phyloP scores from a whole-genome alignment of 148 eudicot species.

The Camellia granthamiana region DNA sequence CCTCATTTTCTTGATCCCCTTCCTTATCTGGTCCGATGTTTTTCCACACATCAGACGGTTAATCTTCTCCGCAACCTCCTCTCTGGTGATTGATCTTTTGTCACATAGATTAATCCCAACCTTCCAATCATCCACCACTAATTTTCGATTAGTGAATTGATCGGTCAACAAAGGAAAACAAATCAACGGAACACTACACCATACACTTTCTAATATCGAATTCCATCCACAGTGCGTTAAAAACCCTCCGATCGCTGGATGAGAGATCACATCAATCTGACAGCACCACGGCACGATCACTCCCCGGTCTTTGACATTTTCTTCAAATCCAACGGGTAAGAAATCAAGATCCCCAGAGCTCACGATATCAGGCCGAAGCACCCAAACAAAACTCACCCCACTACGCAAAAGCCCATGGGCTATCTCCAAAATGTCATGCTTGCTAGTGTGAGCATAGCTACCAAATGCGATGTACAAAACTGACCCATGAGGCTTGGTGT shows the following conservation, averaged over 20 bases:
- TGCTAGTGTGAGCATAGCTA: slow-evolving; percentile 43
- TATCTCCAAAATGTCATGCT: slow-evolving; percentile 37
- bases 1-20: slow-evolving; percentile 16
- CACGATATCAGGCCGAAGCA: slow-evolving; percentile 40
- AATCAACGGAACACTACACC: slow-evolving; percentile 35
- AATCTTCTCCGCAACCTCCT: slow-evolving; percentile 28
- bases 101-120: slow-evolving; percentile 34
- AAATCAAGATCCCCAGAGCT: slow-evolving; percentile 29
- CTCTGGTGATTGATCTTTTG: background rate
- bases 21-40: slow-evolving; percentile 10
- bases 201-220: slow-evolving; percentile 40
- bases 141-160: slow-evolving; percentile 40
- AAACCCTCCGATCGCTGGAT: slow-evolving; percentile 42
- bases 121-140: slow-evolving; percentile 44
- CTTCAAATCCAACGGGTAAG: slow-evolving; percentile 36
- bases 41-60: slow-evolving; percentile 25
- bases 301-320: slow-evolving; percentile 23
- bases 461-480: slow-evolving; percentile 48
- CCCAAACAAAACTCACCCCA: slow-evolving; percentile 47
- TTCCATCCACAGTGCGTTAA: slow-evolving; percentile 54
- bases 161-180: slow-evolving; percentile 41
- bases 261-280: slow-evolving; percentile 37
- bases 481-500: slow-evolving; percentile 36
- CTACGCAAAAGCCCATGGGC: slow-evolving; percentile 45
- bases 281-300: slow-evolving; percentile 45